Base-by-base conservation (phyloP, 2,329 filamentous ascomycete genomes). In the Periconia digitata region DNA sequence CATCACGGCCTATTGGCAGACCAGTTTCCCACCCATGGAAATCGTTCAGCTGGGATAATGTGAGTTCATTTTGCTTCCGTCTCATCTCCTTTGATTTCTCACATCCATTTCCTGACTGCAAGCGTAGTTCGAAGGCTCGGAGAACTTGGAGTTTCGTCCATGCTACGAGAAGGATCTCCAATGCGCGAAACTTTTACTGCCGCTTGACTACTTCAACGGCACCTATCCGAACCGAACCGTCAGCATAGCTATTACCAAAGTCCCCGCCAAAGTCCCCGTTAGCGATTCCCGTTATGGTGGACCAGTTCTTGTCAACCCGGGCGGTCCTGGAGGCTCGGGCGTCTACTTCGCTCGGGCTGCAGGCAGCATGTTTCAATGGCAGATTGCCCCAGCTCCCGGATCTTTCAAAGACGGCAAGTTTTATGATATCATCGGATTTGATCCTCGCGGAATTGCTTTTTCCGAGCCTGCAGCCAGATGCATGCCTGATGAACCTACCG, bases 351-450 rank as follows among this genome's bases (percentile, higher is more conserved):
- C 70, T 2, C 45, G 67, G 3, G 6, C 40, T 7, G 21, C 50
- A 20, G 71, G 63, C 13, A 48, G 47, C 15, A 17, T 52, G 3
- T 34, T 72, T 16, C 69, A 66, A 41, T 51, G 47, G 15, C 49
- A 71, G 20, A 62, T 69, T 8, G 70, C 70, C 46, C 58, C 62
- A 13, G 40, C 44, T 16, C 43, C 54, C 3, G 41, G 20, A n/a
- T 37, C 60, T 23, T 44, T 56, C 20, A 27, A 40, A 6, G 57
- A 66, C 8, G 62, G 59, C 27, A 72, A 64, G 42, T 72, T 72
- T 46, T 76, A 66, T 48, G 74, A 77, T 47, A 62, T 77, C 32
- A 63, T 77, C 20, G 67, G 69, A n/a, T 77, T 76, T 36, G 74
- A 77, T 51, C 74, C 74, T 4, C 65, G 74, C 13, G 74, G 73